Percentiles rank a stretch among this genome's conserved stretches.
phyloP scores from a whole-genome alignment of 371 early-diverging fungal genomes.

The Polyrhizophydium stewartii region DNA sequence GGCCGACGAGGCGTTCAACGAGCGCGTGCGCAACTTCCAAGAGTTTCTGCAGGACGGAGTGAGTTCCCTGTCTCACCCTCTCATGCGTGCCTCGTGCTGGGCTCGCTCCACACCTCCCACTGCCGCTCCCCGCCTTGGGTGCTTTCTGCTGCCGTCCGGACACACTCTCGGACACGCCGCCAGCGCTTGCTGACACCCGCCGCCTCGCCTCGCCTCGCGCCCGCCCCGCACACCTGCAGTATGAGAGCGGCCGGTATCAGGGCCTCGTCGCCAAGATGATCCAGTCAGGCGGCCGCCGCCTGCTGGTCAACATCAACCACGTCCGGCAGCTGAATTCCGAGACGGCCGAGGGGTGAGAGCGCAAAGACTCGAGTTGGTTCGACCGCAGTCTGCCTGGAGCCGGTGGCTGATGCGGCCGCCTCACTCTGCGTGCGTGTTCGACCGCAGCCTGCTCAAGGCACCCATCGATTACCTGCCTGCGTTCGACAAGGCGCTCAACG shows the following conservation, averaged over 20 bases:
- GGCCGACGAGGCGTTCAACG: slow-evolving; percentile 37
- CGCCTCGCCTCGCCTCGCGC: not conserved
- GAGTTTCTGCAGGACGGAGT: slow-evolving; percentile 46
- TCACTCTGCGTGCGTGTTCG: not conserved
- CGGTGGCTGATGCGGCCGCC: not conserved
- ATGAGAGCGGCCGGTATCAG: slow-evolving; percentile 55
- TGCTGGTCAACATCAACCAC: slow-evolving; percentile 86
- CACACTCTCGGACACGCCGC: not conserved
- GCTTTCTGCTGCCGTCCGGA: not conserved
- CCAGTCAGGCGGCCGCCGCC: slow-evolving; percentile 56
- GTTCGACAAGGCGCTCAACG: slow-evolving; percentile 74
- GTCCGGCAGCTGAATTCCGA: slow-evolving; percentile 71
- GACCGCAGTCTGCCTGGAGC: not conserved
- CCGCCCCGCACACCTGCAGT: slow-evolving; percentile 13
- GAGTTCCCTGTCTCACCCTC: slow-evolving; percentile 5
- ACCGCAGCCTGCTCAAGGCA: slow-evolving; percentile 57
- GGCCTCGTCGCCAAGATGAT: slow-evolving; percentile 65
- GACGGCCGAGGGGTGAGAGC: slow-evolving; percentile 60
- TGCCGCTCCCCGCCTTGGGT: not conserved
- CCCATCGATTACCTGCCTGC: slow-evolving; percentile 84
- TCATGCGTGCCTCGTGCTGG: no score
- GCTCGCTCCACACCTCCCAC: no score
- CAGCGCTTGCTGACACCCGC: not conserved
- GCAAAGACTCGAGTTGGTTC: not conserved
- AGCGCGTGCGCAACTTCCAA: slow-evolving; percentile 38